phyloP scores from a whole-genome alignment of 306 rosid species.

The Vicia villosa region DNA sequence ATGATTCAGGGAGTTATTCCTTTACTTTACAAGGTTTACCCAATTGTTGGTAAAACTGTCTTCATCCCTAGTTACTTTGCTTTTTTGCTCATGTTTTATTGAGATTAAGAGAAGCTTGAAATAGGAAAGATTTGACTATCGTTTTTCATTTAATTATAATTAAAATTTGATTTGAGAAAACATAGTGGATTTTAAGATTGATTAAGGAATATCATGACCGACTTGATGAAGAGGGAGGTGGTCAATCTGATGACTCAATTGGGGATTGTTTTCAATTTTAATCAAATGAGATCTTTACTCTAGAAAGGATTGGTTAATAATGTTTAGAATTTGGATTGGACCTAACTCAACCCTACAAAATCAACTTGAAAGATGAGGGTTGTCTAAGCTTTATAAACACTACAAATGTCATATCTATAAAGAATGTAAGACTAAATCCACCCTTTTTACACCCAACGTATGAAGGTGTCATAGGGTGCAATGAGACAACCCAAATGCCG shows the following conservation, averaged over 20 bases:
- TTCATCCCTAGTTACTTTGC: neutral
- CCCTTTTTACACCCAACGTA: too few relatives aligned
- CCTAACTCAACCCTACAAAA: too few relatives aligned
- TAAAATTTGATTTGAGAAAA: neutral
- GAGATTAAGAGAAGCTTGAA: neutral
- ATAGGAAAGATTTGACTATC: neutral
- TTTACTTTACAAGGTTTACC: too few relatives aligned
- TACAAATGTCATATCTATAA: too few relatives aligned
- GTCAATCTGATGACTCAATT: conserved; percentile 6
- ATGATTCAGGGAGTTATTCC: too few relatives aligned
- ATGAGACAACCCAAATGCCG: too few relatives aligned
- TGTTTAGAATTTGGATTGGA: neutral
- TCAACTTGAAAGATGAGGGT: too few relatives aligned
- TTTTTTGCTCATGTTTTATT: neutral
- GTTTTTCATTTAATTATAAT: neutral
- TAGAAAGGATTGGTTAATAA: neutral
- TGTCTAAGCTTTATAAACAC: too few relatives aligned
- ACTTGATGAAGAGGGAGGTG: neutral
- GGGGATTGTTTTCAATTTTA: conserved; percentile 8
- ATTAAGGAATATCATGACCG: neutral
- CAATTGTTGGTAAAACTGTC: too few relatives aligned
- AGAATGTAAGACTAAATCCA: too few relatives aligned
- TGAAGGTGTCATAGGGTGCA: too few relatives aligned
- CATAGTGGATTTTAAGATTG: neutral
- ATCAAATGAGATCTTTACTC: neutral